Evolutionary conservation across 1,284 basidiomycete species (phyloP), one percentile per base, ranked within the genome.

Genomic region (Naganishia liquefaciens): DNA sequence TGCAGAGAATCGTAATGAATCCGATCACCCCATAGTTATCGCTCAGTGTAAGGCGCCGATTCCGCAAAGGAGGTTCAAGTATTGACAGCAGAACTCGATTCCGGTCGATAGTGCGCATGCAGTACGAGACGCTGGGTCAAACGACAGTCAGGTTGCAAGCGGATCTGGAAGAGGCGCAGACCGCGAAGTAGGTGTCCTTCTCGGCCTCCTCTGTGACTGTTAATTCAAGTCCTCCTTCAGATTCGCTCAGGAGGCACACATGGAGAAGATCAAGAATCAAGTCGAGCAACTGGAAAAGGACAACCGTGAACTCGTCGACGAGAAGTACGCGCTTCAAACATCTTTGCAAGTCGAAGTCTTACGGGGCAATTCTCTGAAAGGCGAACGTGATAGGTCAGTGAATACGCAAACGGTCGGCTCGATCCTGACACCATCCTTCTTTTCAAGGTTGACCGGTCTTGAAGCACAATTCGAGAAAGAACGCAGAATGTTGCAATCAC

Each of bases 111-210:
- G 37, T 50, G 21, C 21, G 51, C 49, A 21, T 33, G 46, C n/a
- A 60, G 39, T 50, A 37, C 19, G 57, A 50, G 19, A 21, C 19
- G 27, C 11, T 60, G 13, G 57, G 57, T 2, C 11, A 23, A 6
- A 60, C 28, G 25, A 23, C 33, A 19, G 37, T 60, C 17, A 40
- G 50, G 10, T 33, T 60, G 13, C 47, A 50, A 40, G 57, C 15
- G 10, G 46, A 60, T 37, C 44, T 60, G 23, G 57, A 60, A 23
- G 57, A 60, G 13, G 57, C 49, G 23, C 49, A 50, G 33, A 40
- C 46, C 10, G 46, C 37, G 17, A 60, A 17, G 57, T 50, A 10
- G 7, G 13, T 25, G 21, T 27, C 23, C 23, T 21, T 53, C 28
- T 30, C n/a, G 11, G 46, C 15, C 2, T n/a, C n/a, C n/a, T n/a